Conservation (phyloP, 208 protist genomes). For the Trypanosoma vivax region DNA sequence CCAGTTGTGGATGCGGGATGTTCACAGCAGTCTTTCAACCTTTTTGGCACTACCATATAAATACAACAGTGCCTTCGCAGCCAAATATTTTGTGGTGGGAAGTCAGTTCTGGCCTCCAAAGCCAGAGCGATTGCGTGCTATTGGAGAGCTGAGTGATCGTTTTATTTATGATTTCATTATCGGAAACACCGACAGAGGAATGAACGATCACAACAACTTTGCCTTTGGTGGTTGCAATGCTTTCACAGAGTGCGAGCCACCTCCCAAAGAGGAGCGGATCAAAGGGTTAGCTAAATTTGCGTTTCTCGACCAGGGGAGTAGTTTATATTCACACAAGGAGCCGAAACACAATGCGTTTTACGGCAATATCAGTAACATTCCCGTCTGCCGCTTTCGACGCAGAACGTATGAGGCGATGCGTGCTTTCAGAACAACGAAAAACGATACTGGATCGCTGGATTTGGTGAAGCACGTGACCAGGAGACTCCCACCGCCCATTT, state of each 20-base stretch:
- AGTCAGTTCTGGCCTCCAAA: constrained; percentile 48
- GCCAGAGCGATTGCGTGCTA: constrained; percentile 41
- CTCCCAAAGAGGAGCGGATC: constrained; percentile 23
- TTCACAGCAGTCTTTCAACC: constrained; percentile 56
- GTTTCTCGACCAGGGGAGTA: constrained; percentile 79
- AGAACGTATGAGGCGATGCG: constrained; percentile 44
- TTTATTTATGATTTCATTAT: constrained; percentile 85
- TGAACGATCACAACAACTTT: constrained; percentile 86
- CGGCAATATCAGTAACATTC: constrained; percentile 37
- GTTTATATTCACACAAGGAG: constrained; percentile 77
- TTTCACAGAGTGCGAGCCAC: constrained; percentile 35
- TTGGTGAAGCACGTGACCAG: constrained; percentile 32
- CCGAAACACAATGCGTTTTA: constrained; percentile 54
- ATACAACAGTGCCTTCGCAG: constrained; percentile 42
- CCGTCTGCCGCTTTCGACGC: constrained; percentile 64
- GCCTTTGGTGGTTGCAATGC: constrained; percentile 76
- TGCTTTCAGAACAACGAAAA: constrained; percentile 10
- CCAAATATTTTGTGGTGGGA: constrained; percentile 68
- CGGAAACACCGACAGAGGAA: constrained; percentile 72
- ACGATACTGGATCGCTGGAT: constrained; percentile 22
- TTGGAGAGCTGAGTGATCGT: constrained; percentile 68
- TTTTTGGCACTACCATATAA: constrained; percentile 66
- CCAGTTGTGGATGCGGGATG: constrained; percentile 85
- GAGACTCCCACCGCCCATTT: constrained; percentile 28
- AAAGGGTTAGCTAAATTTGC: constrained; percentile 72